Evolutionary conservation across 2,329 filamentous ascomycete species (phyloP).

Genomic region (Xylariaceae sp.): DNA sequence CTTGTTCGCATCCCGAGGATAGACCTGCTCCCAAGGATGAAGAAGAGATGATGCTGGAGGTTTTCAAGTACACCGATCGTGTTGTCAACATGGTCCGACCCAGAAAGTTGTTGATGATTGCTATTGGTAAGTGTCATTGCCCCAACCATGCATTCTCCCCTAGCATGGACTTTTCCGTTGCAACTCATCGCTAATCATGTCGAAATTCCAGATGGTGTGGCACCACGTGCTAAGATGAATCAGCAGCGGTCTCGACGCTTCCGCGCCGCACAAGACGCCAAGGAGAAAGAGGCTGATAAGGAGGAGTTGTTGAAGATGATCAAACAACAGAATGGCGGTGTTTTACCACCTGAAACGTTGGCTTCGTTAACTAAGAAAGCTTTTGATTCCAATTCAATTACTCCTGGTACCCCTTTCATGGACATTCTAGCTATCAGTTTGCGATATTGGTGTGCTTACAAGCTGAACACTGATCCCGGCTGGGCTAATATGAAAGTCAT

Average conservation of each 20-base stretch:
- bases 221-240: slow-evolving; percentile 98
- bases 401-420: slow-evolving; percentile 98
- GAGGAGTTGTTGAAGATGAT: slow-evolving; percentile 81
- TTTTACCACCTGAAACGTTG: slow-evolving; percentile 54
- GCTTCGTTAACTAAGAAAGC: slow-evolving; percentile 73
- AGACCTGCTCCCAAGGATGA: slow-evolving; percentile 85
- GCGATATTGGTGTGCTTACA: slow-evolving; percentile 96
- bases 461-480: slow-evolving; percentile 90
- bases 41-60: slow-evolving; percentile 98
- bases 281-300: slow-evolving; percentile 89
- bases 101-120: slow-evolving; percentile 93
- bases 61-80: slow-evolving; percentile 97
- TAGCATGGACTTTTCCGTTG: background rate
- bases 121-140: slow-evolving; percentile 63
- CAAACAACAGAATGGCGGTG: slow-evolving; percentile 68
- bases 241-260: slow-evolving; percentile 96
- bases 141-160: background rate
- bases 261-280: slow-evolving; percentile 86
- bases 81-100: slow-evolving; percentile 98
- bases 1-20: slow-evolving; percentile 96
- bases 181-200: slow-evolving; percentile 5
- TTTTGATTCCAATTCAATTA: slow-evolving; percentile 85
- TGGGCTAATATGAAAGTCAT: slow-evolving; percentile 97
- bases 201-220: slow-evolving; percentile 72
- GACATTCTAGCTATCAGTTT: slow-evolving; percentile 84